Percentiles rank a stretch among this genome's conserved stretches.
Conservation (phyloP, 176 grass and related monocot genomes). For the Cenchrus purpureus region DNA sequence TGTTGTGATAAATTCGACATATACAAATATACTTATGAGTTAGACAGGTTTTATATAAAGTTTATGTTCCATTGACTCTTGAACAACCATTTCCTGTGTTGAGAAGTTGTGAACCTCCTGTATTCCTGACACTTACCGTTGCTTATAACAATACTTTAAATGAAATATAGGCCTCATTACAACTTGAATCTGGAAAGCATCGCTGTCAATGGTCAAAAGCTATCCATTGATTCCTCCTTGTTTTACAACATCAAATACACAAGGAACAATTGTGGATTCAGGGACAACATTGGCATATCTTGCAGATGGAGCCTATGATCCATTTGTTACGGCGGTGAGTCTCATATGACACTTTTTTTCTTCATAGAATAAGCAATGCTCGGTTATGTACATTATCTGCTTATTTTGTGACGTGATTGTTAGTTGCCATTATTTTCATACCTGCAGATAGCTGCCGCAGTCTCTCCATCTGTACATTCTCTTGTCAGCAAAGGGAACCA, state of each 20-base stretch:
- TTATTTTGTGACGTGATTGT: background rate
- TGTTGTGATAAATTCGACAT: background rate
- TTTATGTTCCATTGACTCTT: background rate
- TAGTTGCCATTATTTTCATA: constrained; percentile 16
- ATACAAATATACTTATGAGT: constrained; percentile 3
- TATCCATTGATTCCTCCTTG: constrained; percentile 75
- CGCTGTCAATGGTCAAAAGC: constrained; percentile 82
- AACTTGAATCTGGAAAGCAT: constrained; percentile 95
- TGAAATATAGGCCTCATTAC: constrained; percentile 83
- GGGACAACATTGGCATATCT: constrained; percentile 96
- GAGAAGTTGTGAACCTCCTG: constrained; percentile 4
- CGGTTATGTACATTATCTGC: background rate
- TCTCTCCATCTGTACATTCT: constrained; percentile 63
- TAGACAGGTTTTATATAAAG: background rate
- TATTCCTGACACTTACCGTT: constrained; percentile 11
- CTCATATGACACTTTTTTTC: constrained; percentile 11
- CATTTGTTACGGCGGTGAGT: constrained; percentile 90
- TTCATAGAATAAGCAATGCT: background rate
- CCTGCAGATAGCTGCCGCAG: constrained; percentile 73
- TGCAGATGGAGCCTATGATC: constrained; percentile 88
- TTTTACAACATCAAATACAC: constrained; percentile 87
- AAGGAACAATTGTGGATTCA: constrained; percentile 97
- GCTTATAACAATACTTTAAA: constrained; percentile 36
- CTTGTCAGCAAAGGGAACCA: constrained; percentile 71
- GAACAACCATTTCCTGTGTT: constrained; percentile 17